These are phyloP conservation scores for Coelastrella sp. DNA, from an alignment of 139 green algal species.

Conservation along the genomic window DNA sequence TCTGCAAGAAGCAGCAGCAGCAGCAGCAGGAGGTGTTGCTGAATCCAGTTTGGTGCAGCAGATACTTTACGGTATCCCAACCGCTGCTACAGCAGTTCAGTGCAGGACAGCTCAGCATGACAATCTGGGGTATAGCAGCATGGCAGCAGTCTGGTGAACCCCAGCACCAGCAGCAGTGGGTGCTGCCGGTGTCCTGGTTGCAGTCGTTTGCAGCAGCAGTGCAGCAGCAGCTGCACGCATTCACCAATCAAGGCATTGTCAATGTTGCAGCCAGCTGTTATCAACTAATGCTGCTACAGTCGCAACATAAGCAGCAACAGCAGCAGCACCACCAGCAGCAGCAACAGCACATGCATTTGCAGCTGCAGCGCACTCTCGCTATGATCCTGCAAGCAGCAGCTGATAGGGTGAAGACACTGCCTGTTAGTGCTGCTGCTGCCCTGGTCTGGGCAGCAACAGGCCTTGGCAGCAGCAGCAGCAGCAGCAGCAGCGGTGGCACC, in stretches of 20 bases:
- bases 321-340: conserved; percentile 19
- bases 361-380: neutral
- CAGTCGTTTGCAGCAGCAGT: neutral
- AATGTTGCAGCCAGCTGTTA: conserved; percentile 40
- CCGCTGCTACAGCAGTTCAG: neutral
- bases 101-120: conserved; percentile 33
- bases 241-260: conserved; percentile 9
- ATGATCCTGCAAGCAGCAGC: conserved; percentile 8
- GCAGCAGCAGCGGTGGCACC: conserved; percentile 16
- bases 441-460: conserved; percentile 28
- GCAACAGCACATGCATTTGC: neutral
- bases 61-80: neutral
- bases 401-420: conserved; percentile 11
- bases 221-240: neutral
- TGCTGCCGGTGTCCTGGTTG: neutral
- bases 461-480: conserved; percentile 32
- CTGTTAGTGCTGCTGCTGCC: neutral
- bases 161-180: conserved; percentile 8
- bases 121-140: conserved; percentile 1
- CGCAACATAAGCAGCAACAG: neutral
- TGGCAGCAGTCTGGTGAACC: neutral
- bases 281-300: conserved; percentile 8
- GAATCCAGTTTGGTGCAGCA: neutral
- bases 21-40: neutral
- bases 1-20: conserved; percentile 41